Base-by-base conservation (phyloP, 2,329 filamentous ascomycete species). In the Scedosporium apiospermum region DNA sequence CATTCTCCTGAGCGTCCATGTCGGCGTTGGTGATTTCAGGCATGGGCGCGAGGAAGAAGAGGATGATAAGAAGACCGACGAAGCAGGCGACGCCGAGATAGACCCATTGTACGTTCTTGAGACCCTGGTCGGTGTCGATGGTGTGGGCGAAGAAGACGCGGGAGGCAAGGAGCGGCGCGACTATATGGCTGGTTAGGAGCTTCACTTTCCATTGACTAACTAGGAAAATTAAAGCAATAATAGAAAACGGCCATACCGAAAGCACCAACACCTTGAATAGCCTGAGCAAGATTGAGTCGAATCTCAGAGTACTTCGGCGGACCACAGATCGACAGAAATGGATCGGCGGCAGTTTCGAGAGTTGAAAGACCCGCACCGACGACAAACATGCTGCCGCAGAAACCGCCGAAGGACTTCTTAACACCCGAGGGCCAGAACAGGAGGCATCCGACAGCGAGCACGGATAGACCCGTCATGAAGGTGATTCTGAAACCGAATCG, bases 321-420 rank as follows among this genome's bases (percentile, higher is more conserved):
- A 58, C 78, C 78, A 66, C 78, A 81, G 23, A 80, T 64, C 23
- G 61, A 51, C 16, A 65, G 42, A 46, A 70, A 70, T 53, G 89
- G 88, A 72, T 93, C 90, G 5, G 89, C 89, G 1, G 88, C 87
- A 0, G 89, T 91, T 74, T 93, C 89, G 18, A 93, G 83, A 0
- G 88, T 88, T 1, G 86, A 86, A 0, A 92, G 79, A 4, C 88
- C 89, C 63, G 86, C 87, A 34, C 88, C 89, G 64, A 91, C 88
- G 65, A 92, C 82, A 73, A 92, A 90, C 67, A 90, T 85, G 67
- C 79, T 82, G 42, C 82, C 83, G 68, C 88, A 91, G 75, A 92
- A 93, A 7, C 89, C 90, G 27, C 80, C 84, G 69, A 92, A 93
- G 16, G 85, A 89, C 42, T 83, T 81, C 66, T 82, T 80, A 68